Percentiles rank a stretch among this genome's conserved stretches.
These are phyloP conservation scores for Emericellopsis atlantica DNA, from an alignment of 2,329 filamentous ascomycete species.

Conservation along the genomic window DNA sequence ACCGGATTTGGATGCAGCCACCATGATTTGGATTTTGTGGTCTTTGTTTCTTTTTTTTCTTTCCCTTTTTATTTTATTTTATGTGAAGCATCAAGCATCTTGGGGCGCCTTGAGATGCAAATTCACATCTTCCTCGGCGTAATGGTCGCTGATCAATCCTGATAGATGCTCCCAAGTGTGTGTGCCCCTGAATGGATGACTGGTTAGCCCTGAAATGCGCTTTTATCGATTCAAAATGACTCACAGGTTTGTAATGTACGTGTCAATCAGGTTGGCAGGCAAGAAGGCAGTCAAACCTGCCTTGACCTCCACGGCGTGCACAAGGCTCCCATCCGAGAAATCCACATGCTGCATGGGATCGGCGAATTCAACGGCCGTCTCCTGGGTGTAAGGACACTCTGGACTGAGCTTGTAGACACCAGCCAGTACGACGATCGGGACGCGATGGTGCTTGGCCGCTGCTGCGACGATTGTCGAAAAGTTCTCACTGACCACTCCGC, in stretches of 20 bases:
- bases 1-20: not conserved
- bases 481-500: conserved; percentile 70
- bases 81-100: not conserved
- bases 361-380: conserved; percentile 76
- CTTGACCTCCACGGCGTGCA: conserved; percentile 60
- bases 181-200: conserved; percentile 34
- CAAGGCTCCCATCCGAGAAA: conserved; percentile 68
- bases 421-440: conserved; percentile 76
- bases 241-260: conserved; percentile 70
- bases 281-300: conserved; percentile 78
- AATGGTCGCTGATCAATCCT: conserved; percentile 62
- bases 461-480: conserved; percentile 77
- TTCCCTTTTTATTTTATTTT: too few relatives aligned
- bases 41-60: not conserved
- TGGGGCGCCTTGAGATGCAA: conserved; percentile 33
- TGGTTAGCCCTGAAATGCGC: conserved; percentile 2
- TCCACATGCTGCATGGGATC: conserved; percentile 64
- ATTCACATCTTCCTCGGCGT: conserved; percentile 59
- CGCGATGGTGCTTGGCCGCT: conserved; percentile 70
- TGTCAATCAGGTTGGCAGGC: conserved; percentile 59
- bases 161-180: conserved; percentile 63
- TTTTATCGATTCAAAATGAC: conserved; percentile 8
- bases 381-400: conserved; percentile 72
- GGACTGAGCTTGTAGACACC: conserved; percentile 93
- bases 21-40: not conserved